Evolutionary conservation across 228 moss, liverwort and hornwort species (phyloP), one percentile per base, ranked within the genome.

Genomic region (Sphagnum magellanicum): DNA sequence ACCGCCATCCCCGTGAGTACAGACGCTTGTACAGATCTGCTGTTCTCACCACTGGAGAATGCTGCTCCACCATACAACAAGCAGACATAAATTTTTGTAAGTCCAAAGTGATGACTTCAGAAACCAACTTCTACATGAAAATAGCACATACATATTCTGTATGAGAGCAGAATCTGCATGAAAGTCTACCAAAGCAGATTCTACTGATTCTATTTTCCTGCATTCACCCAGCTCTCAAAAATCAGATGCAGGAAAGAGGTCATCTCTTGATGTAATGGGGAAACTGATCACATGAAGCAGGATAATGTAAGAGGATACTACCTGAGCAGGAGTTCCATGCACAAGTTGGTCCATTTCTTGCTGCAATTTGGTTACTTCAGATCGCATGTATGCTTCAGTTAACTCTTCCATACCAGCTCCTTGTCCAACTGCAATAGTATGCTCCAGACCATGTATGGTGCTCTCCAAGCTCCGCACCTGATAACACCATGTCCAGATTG

Each of bases 381-480:
- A 90, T 16, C 95, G 85, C 89, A 95, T 92, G 59, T 95, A 90
- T 4, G 89, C 95, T 74, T 90, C 90, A 0, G 81, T 92, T 65
- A 92, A 69, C 47, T 92, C 92, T 78, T 95, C 95, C 87, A 95
- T 80, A 9, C 92, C 92, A 59, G 89, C 87, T 53, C 88, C 92
- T 75, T 90, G 95, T 4, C 92, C 95, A 0, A 90, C 89, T 6
- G 93, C 93, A 59, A 95, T 92, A 0, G 95, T 92, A 68, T 95
- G 92, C 79, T 95, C 87, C 10, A 95, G 68, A 0, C 95, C 95
- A 51, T 92, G 92, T 9, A 92, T 92, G 4, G 95, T 95, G 61
- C 92, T 95, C 74, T 95, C 90, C 69, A 95, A 86, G 83, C 92
- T 90, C 63, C 95, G 82, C 10, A 95, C 95, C 95, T 95, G 81